Base-by-base conservation (phyloP, 345 rosid genomes). In the Moricandia moricandioides region DNA sequence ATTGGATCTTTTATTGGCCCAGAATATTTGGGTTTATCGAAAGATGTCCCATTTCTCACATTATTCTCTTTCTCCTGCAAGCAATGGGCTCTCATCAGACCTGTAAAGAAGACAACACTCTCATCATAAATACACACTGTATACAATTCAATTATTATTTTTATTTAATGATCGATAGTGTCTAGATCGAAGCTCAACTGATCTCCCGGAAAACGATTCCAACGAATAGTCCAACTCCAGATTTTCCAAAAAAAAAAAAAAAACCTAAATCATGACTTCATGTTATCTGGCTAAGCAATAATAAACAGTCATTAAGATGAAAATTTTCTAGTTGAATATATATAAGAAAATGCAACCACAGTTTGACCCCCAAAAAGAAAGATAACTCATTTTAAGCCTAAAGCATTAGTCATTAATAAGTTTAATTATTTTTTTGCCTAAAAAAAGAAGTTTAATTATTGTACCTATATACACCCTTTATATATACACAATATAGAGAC, bases 1-100 rank as follows among this genome's bases (percentile, higher is more conserved):
- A 77, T 77, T 71, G 68, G 68, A 58, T 16, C 43, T 71, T 45
- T 71, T 24, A 57, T 71, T 65, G 80, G 76, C 76, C 80, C 62
- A 65, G 37, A 24, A 4, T 16, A 45, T 45, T 58, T 65, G 80
- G 72, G 72, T 71, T 47, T 59, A 47, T 58, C 54, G n/a, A 26
- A 58, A 37, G 43, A 70, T 54, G 75, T 70, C 75, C 70, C 65
- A 63, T 76, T 55, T 76, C 7, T 10, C 37, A 18, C 57, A 69
- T 56, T 62, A 30, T 69, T 63, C 51, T 54, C 70, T 68, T 54
- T 9, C 63, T 37, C 62, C 56, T 61, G 4, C 43, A 35, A 26
- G 56, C 61, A 45, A 51, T 75, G 74, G 74, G 79, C 69, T 75
- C 64, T 75, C 74, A 37, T 27, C 0, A 21, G 24, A 37, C 56